Base-by-base conservation (phyloP, 2,329 filamentous ascomycete species). In the Ophiostoma himal-ulmi region DNA sequence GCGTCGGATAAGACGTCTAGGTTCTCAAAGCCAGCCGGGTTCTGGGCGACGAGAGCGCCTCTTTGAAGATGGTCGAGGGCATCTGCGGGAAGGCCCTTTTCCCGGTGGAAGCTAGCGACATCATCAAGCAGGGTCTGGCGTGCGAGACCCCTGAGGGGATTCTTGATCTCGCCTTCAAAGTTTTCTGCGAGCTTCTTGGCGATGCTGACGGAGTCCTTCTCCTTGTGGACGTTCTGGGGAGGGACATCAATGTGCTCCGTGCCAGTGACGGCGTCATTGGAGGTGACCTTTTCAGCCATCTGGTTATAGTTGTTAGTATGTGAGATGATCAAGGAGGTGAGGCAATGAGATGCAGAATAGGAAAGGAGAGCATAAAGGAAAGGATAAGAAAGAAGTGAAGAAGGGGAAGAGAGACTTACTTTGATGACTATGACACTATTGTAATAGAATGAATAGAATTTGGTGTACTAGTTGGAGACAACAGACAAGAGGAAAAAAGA, bases 41-140 rank as follows among this genome's bases (percentile, higher is more conserved):
- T 87, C 77, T 92, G 90, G 2, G 91, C 91, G 22, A 93, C 85
- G 13, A 94, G 82, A 3, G 91, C 92, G 44, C 90, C 91, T 75
- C 89, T 89, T 68, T 85, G 82, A 68, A 93, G 82, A 20, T 90
- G 76, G 3, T 81, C 79, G 3, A 87, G 79, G 20, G 69, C 68
- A 73, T 89, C 83, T 69, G 89, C 85, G 1, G 80, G 78, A 36
- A 93, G 82, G 34, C 83, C 83, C 74, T 89, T 85, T 34, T 73
- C 72, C 57, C 39, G 13, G 10, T 34, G 54, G 67, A 70, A 78
- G 37, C 65, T 57, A n/a, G 71, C 66, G 68, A 74, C 73, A 30
- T 70, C 52, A 6, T 41, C 72, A 30, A 71, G 71, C 4, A 75
- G 72, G 69, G 72, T 66, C n/a, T 74, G 54, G 44, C 71, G 72